Base-by-base conservation (phyloP, 2,329 filamentous ascomycete species). In the Aureobasidium subglaciale region DNA sequence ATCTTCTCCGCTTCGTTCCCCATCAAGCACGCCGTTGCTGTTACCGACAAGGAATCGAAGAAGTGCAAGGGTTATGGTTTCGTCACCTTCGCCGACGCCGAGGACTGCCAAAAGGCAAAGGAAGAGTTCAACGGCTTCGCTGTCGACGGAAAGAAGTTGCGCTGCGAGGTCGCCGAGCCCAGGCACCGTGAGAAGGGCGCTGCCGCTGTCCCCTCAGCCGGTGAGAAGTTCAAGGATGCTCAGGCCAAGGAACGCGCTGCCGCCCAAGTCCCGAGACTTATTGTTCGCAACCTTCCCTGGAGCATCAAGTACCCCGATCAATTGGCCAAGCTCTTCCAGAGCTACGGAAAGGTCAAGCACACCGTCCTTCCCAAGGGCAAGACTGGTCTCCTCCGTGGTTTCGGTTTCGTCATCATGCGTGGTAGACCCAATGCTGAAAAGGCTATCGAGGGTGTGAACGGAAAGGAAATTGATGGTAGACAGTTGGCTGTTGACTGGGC, bases 401-500 rank as follows among this genome's bases (percentile, higher is more conserved):
- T 97, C 66, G 93, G 91, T 5, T 96, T 99, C 66, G 85, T 99
- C 58, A 87, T 92, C 10, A 79, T 99, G 70, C 81, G 91, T 58
- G 90, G 91, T 38, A 85, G 80, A 66, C 92, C 90, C 72, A 96
- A 97, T 70, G 92, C 93, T 0, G 88, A 97, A 70, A 90, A 85
- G 68, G 93, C 93, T 2, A 78, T 99, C 56, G 83, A 86, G 58
- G 83, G 79, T 20, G 77, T 97, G 62, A 99, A 97, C 71, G 93
- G 92, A 57, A 96, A 89, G 68, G 83, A 87, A 59, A 79, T 99
- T 18, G 91, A 96, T 68, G 93, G 91, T 2, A 82, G 93, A 64
- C 87, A 85, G 8, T 72, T 99, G 59, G 93, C 92, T 25, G 93
- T 99, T 6, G 93, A 99, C 73, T 99, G 90, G 89, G 92, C 95